Percentiles rank a stretch among this genome's conserved stretches.
phyloP scores from a whole-genome alignment of 2,329 filamentous ascomycete species.

The Stromatinia cepivora region DNA sequence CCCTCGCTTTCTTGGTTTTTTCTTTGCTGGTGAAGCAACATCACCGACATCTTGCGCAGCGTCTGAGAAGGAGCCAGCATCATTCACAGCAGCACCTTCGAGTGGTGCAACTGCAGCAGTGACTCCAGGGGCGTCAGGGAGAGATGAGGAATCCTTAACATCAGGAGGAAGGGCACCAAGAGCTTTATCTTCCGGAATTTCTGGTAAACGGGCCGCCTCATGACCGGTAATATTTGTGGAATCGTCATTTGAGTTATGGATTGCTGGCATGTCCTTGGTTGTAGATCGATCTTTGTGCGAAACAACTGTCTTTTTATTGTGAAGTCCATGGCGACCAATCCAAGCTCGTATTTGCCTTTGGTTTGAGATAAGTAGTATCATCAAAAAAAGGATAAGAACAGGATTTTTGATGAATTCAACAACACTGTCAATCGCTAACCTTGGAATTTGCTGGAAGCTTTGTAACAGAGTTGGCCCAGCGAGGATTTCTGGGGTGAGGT shows the following conservation, averaged over 20 bases:
- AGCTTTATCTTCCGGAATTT: constrained; percentile 10
- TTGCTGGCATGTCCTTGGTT: background rate
- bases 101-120: background rate
- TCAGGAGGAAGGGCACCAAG: background rate
- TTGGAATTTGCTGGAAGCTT: constrained; percentile 53
- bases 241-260: constrained; percentile 23
- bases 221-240: background rate
- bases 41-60: constrained; percentile 11
- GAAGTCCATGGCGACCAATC: constrained; percentile 38
- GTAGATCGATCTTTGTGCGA: constrained; percentile 32
- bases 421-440: constrained; percentile 51
- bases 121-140: background rate
- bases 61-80: background rate
- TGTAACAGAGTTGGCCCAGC: constrained; percentile 47
- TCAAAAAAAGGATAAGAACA: constrained; percentile 41
- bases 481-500: constrained; percentile 40
- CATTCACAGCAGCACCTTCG: constrained; percentile 10
- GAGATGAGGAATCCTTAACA: background rate
- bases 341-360: constrained; percentile 35
- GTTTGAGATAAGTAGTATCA: constrained; percentile 32
- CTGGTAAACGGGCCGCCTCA: background rate
- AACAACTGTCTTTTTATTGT: background rate
- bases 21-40: constrained; percentile 41
- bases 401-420: constrained; percentile 59
- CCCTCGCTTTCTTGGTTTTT: constrained; percentile 65